These are phyloP conservation scores for Lumnitzera racemosa DNA, from an alignment of 345 rosid genomes.

Conservation along the genomic window DNA sequence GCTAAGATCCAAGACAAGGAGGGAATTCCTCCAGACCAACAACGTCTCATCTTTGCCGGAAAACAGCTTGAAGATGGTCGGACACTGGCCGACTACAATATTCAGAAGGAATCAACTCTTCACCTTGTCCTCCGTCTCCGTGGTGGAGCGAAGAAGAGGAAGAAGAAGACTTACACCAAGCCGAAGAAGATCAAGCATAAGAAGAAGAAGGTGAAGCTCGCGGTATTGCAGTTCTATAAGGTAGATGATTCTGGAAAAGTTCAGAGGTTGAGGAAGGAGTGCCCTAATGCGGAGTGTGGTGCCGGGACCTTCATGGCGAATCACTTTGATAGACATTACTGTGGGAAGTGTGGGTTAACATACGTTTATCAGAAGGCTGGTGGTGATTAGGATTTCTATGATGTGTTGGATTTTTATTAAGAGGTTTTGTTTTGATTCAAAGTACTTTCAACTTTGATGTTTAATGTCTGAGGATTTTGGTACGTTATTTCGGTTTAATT, in stretches of 20 bases:
- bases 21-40: constrained; percentile 61
- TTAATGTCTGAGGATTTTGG: too few relatives aligned
- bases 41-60: constrained; percentile 57
- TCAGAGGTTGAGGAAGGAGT: constrained; percentile 62
- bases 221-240: constrained; percentile 54
- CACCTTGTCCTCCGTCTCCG: constrained; percentile 61
- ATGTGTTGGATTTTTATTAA: not conserved
- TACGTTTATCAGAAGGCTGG: constrained; percentile 53
- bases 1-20: constrained; percentile 71
- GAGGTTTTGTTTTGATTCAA: too few relatives aligned
- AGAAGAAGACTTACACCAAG: constrained; percentile 75
- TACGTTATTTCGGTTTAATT: too few relatives aligned
- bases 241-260: constrained; percentile 56
- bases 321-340: constrained; percentile 60
- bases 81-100: constrained; percentile 66
- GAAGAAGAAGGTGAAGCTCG: constrained; percentile 66
- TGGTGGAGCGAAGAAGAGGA: constrained; percentile 67
- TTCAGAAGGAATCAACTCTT: constrained; percentile 67
- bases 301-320: constrained; percentile 71
- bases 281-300: constrained; percentile 54
- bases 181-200: constrained; percentile 67
- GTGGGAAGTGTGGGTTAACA: constrained; percentile 61
- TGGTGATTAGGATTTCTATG: constrained; percentile 29
- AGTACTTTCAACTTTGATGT: too few relatives aligned
- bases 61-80: constrained; percentile 64